Conservation (phyloP, 2,329 filamentous ascomycete species). For the Penicillium sp. region DNA sequence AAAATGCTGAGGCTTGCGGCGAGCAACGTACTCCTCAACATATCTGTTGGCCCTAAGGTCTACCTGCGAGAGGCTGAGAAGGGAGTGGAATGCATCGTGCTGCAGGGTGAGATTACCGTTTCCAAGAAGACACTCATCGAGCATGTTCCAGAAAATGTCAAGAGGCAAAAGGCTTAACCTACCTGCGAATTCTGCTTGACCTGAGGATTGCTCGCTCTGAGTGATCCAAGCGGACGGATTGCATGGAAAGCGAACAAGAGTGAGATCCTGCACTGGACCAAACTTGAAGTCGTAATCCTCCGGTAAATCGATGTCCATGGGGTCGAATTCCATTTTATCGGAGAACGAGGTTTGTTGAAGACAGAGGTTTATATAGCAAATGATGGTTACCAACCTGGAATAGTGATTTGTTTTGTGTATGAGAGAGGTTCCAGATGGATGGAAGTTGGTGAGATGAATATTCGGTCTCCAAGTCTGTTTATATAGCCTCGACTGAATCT, state of each 20-base stretch:
- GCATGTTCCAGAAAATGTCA: slow-evolving; percentile 12
- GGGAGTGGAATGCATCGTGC: slow-evolving; percentile 10
- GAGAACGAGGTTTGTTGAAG: no score
- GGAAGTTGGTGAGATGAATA: background rate
- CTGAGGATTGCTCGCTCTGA: background rate
- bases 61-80: background rate
- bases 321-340: background rate
- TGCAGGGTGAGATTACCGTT: background rate
- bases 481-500: background rate
- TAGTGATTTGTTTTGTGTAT: background rate
- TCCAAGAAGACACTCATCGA: slow-evolving; percentile 7
- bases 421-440: background rate
- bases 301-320: background rate
- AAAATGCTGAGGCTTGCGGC: background rate
- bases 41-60: background rate
- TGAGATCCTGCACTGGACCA: background rate
- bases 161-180: slow-evolving; percentile 6
- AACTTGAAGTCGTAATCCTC: background rate
- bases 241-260: background rate
- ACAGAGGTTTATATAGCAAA: background rate
- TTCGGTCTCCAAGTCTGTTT: background rate
- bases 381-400: background rate
- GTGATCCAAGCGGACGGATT: background rate
- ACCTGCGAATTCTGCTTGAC: slow-evolving; percentile 1
- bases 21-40: background rate